Evolutionary conservation across 345 rosid species (phyloP).

Genomic region (Melaleuca quinquenervia): DNA sequence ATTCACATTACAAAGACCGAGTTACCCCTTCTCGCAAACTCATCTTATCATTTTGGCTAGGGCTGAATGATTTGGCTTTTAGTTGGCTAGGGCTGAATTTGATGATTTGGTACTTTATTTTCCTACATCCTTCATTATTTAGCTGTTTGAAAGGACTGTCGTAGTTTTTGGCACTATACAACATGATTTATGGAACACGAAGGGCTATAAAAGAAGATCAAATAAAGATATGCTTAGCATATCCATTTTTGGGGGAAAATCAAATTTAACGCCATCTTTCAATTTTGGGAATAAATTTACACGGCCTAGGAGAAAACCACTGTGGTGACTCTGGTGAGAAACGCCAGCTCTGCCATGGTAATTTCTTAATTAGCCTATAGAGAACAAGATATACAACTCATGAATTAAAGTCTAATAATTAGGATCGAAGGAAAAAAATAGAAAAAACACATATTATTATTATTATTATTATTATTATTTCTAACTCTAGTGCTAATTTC

Average conservation of each 20-base stretch:
- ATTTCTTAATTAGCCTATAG: not conserved
- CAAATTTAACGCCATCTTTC: not conserved
- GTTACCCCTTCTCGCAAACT: not conserved
- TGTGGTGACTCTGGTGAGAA: not conserved
- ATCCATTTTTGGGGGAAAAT: not conserved
- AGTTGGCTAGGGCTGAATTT: not conserved
- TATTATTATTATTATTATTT: not conserved
- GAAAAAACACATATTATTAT: too few relatives aligned
- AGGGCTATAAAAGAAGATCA: not conserved
- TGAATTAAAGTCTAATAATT: not conserved
- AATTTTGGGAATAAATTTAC: not conserved
- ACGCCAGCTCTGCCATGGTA: not conserved
- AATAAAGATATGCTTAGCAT: not conserved
- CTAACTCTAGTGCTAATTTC: not conserved
- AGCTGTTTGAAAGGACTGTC: not conserved
- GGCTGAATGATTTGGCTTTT: not conserved
- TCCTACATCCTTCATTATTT: not conserved
- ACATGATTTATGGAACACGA: not conserved
- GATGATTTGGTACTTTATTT: not conserved
- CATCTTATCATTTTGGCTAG: not conserved
- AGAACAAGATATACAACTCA: not conserved
- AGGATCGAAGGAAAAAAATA: not conserved
- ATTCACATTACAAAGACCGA: not conserved
- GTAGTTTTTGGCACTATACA: not conserved
- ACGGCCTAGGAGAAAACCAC: not conserved